A percentile compares a stretch with the other conserved stretches of the same genome.
Conservation (phyloP, 2,329 filamentous ascomycete species). For the Cladobotryum mycophilum region DNA sequence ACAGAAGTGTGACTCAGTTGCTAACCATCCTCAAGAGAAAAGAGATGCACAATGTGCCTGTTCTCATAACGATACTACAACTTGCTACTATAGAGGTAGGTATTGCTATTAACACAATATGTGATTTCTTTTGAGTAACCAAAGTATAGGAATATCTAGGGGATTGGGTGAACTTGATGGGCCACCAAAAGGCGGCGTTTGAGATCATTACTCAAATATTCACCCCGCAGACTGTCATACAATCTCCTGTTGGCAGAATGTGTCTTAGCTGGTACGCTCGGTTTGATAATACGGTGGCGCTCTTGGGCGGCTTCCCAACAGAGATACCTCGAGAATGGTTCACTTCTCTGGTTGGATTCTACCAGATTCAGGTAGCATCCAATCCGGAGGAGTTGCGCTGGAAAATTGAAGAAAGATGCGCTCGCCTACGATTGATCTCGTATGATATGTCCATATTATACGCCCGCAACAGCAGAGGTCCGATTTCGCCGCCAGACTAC, state of each 20-base stretch:
- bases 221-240: slow-evolving; percentile 66
- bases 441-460: slow-evolving; percentile 77
- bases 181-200: slow-evolving; percentile 85
- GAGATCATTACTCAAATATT: slow-evolving; percentile 74
- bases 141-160: slow-evolving; percentile 77
- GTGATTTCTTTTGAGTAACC: background rate
- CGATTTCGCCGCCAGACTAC: slow-evolving; percentile 61
- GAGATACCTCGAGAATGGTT: slow-evolving; percentile 77
- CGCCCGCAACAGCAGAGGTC: slow-evolving; percentile 57
- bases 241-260: slow-evolving; percentile 63
- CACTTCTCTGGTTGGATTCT: slow-evolving; percentile 55
- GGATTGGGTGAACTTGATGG: slow-evolving; percentile 90
- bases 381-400: slow-evolving; percentile 58
- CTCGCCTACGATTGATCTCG: slow-evolving; percentile 64
- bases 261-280: slow-evolving; percentile 85
- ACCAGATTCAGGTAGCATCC: slow-evolving; percentile 48
- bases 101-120: slow-evolving; percentile 5
- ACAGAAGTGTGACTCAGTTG: slow-evolving; percentile 74
- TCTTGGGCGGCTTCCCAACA: slow-evolving; percentile 74
- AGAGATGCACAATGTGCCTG: slow-evolving; percentile 65
- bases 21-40: slow-evolving; percentile 64
- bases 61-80: slow-evolving; percentile 80
- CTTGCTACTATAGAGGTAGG: slow-evolving; percentile 87
- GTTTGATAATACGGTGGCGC: slow-evolving; percentile 77
- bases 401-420: slow-evolving; percentile 61